Percentiles rank a stretch among this genome's conserved stretches.
phyloP scores from a whole-genome alignment of 495 filamentous ascomycete species.

The Neurospora tetraspora region DNA sequence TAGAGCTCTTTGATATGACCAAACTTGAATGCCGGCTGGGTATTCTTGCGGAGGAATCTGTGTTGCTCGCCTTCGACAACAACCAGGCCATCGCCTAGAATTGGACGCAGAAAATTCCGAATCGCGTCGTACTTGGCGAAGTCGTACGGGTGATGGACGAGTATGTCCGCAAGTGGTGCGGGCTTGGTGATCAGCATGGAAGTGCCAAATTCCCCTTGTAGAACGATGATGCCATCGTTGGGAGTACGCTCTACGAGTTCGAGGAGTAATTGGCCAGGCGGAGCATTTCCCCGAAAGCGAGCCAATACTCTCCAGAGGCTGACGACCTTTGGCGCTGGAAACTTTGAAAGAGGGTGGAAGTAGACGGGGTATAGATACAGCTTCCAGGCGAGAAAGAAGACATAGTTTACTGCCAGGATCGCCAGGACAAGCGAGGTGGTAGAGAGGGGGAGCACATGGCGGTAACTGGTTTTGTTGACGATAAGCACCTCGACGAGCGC shows the following conservation, averaged over 20 bases:
- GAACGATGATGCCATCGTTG: slow-evolving; percentile 70
- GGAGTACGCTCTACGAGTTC: slow-evolving; percentile 35
- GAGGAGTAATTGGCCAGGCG: slow-evolving; percentile 34
- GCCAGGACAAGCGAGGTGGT: not conserved
- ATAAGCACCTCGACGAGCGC: not conserved
- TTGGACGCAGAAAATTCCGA: slow-evolving; percentile 45
- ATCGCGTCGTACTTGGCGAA: slow-evolving; percentile 60
- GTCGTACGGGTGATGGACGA: slow-evolving; percentile 60
- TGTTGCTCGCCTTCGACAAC: slow-evolving; percentile 78
- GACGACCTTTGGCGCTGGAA: slow-evolving; percentile 4
- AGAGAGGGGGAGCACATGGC: not conserved
- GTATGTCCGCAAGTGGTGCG: slow-evolving; percentile 53
- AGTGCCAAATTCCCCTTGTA: slow-evolving; percentile 49
- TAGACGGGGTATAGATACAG: not conserved
- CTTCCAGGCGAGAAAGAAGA: not conserved
- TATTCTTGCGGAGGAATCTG: slow-evolving; percentile 65
- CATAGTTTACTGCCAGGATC: not conserved
- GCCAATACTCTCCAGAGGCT: not conserved
- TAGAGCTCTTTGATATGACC: slow-evolving; percentile 82
- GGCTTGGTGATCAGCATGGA: slow-evolving; percentile 53
- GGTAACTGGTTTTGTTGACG: not conserved
- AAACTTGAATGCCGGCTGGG: slow-evolving; percentile 76
- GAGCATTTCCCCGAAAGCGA: not conserved
- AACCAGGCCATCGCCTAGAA: slow-evolving; percentile 66
- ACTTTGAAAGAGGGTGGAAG: slow-evolving; percentile 3